Evolutionary conservation across 495 filamentous ascomycete genomes (phyloP), one percentile per base, ranked within the genome.

Genomic region (Collariella sp.): DNA sequence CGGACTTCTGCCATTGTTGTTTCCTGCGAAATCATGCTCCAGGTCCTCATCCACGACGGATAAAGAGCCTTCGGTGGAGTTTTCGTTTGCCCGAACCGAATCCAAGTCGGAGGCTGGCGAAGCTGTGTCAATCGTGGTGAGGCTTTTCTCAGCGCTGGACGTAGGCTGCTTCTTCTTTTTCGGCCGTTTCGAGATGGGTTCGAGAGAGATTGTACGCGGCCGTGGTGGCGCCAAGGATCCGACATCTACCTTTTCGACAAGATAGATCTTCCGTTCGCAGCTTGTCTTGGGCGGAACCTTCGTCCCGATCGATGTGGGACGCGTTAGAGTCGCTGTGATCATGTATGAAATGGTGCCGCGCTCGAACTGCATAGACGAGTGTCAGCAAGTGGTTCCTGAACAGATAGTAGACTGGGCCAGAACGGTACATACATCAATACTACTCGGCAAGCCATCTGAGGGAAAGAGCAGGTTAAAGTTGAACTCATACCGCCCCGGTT

Each of bases 261-360:
- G 70, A 38, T 82, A 82, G 48, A 98, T 76, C 61, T 91, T 91
- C 42, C 80, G 76, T 60, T 91, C 86, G 71, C 85, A 90, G 35
- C 78, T 85, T 9, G 83, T 75, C 6, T 83, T 91, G 11, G 91
- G 82, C 26, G 86, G 80, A 3, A 31, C 12, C 18, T 56, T 60
- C 5, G 42, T 40, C 1, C 42, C 45, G 53, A 96, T 89, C 13
- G 91, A 85, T 0, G 86, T 91, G 6, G 94, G 93, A 47, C 89
- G 83, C 9, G 94, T 98, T 43, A 97, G 63, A 23, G 89, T 96
- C 40, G 91, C 83, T 16, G 87, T 87, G 62, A 97, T 79, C 70
- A 88, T 81, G 71, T 97, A 98, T 7, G 85, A 85, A 61, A 98
- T 88, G 13, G 87, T 89, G 19, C 94, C 93, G 59, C 90, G 83